Base-by-base conservation (phyloP, 352 stramenopile species). In the Globisporangium sylvaticum region DNA sequence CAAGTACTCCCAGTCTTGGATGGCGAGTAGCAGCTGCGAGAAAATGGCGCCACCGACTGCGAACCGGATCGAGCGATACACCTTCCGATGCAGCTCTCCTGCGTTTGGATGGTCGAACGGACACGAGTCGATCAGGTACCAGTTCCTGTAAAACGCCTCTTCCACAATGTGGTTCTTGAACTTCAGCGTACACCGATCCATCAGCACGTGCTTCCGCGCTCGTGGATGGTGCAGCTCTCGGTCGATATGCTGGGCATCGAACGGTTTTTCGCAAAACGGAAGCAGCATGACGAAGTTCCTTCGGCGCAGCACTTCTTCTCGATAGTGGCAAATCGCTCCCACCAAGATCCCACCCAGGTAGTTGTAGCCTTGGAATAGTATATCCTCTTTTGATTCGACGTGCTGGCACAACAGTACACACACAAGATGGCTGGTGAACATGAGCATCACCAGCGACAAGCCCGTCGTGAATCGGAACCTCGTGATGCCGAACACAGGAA, bases 41-140 rank as follows among this genome's bases (percentile, higher is more conserved):
- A 73, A 73, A 29, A 84, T 72, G 12, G 73, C 69, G 20, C 75
- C 73, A 22, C 71, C 53, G 5, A 84, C 73, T 3, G 77, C 75
- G 48, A 80, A 84, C 0, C 75, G 67, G 20, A 79, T 69, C 1
- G 75, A 71, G 10, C 69, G 70, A 20, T 79, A 80, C 24, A 82
- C 75, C 3, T 65, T 66, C 31, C 67, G 68, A 52, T 84, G 77
- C 46, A 84, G 53, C 52, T 75, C 67, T 20, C 72, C 71, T 9
- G 72, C 75, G 52, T 81, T 81, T 6, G 70, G 70, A 29, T 84
- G 75, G 50, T 84, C 72, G 34, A 84, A 84, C 18, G 77, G 77
- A 31, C 60, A 76, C 18, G 71, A 62, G 42, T 84, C 73, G 24
- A 84, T 74, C 24, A 84, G 58, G 54, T 84, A 84, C 75, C 77